Evolutionary conservation across 805 yeast genomes (phyloP), one percentile per base, ranked within the genome.

Genomic region (Teunomyces funiuensis): DNA sequence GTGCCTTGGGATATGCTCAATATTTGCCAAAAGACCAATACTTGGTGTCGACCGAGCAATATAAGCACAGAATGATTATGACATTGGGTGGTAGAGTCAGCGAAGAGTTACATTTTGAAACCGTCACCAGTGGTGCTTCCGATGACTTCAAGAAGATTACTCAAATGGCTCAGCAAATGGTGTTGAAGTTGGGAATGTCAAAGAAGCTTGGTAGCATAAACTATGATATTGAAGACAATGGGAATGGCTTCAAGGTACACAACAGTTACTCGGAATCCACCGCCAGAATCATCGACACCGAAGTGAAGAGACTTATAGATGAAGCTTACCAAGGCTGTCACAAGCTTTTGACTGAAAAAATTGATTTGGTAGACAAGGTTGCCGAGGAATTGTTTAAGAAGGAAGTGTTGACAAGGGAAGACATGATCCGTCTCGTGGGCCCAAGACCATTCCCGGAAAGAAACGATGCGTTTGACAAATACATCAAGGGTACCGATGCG

Each of bases 1-100:
- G 96, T 38, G 96, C 96, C 10, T 71, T 89, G 42, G 97, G 97
- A n/a, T 89, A 90, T 61, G 97, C 97, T 3, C 97, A 90, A 64
- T 87, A 89, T 57, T 72, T 90, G 47, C 97, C 97, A 13, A 87
- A 89, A 20, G 97, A 90, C 62, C 85, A 84, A 54, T 87, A 85
- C 50, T 74, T 89, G 53, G 75, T 86, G 42, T 78, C 88, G 22
- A 80, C 82, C 36, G 83, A 83, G 55, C 93, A 90, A 59, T 79
- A 85, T 54, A 63, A 65, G 51, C 91, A 90, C 63, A 74, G 95
- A 50, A 89, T 90, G 89, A 81, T 85, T n/a, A 90, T 90, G 91
- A 83, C 96, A 0, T 67, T 90, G 25, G 97, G 96, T 45, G 97
- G 97, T 7, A 74, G 97, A 54, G 95, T 88, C 3, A 80, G 90